Base-by-base conservation (phyloP, 805 yeast genomes). In the Peterozyma xylosa region DNA sequence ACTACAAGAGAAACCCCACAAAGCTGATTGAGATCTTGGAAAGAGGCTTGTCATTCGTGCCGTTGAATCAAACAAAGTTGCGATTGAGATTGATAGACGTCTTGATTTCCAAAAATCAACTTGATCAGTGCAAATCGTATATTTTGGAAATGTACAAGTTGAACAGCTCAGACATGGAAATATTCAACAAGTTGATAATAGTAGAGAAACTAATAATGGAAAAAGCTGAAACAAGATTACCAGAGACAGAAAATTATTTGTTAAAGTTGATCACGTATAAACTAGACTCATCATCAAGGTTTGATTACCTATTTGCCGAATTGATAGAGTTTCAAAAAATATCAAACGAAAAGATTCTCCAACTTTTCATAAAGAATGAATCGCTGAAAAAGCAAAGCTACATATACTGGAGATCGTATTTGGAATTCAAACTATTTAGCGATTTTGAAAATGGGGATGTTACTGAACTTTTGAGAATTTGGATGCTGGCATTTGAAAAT, bases 41-140 rank as follows among this genome's bases (percentile, higher is more conserved):
- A 9, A 62, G 59, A 45, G 72, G 76, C 1, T 49, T 65, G 2
- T 53, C 58, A 16, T 37, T 53, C 10, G 57, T 52, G 44, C 51
- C 54, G 15, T 44, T 54, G 2, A 55, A 59, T 13, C 59, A 66
- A 37, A 52, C 62, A 14, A 52, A 55, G 17, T 44, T 73, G 3
- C 53, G 69, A n/a, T 33, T 67, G 10, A 66, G 72, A 37, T 53
- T 79, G 30, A 55, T 68, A 7, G 78, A 77, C 48, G 47, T 78
- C 15, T 67, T 73, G 41, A 18, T 75, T 0, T 53, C 64, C n/a
- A 47, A 58, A 6, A 65, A 64, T 1, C 63, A 73, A 41, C 47
- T 58, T 32, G 37, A 59, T 2, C 53, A 52, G 30, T 81, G 81
- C 0, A 66, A 63, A 39, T 60, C 54, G n/a, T 41, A 68, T 15